phyloP scores from a whole-genome alignment of 2,329 filamentous ascomycete species.

The Arthroderma sp. region DNA sequence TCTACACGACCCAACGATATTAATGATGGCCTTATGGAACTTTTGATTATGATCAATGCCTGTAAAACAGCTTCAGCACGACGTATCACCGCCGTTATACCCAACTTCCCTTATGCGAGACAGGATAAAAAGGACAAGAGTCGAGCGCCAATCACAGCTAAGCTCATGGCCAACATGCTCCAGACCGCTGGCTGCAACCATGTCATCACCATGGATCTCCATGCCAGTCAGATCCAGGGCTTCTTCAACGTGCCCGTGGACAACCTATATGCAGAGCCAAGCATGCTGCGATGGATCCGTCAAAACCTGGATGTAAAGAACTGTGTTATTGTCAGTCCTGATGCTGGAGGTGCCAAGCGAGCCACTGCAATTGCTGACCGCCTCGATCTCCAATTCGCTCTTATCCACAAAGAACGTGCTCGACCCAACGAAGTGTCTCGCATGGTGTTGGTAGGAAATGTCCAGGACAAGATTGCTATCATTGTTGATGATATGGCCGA shows the following conservation, averaged over 20 bases:
- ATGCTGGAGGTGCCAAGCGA: constrained; percentile 89
- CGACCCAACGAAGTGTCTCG: constrained; percentile 82
- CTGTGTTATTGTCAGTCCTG: constrained; percentile 86
- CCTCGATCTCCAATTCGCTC: constrained; percentile 76
- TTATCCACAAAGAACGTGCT: constrained; percentile 93
- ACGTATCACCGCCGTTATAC: constrained; percentile 87
- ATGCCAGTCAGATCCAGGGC: constrained; percentile 85
- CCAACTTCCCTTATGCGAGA: constrained; percentile 90
- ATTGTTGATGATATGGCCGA: constrained; percentile 98
- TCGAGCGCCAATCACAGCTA: constrained; percentile 89
- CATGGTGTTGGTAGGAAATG: constrained; percentile 93
- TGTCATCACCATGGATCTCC: constrained; percentile 92
- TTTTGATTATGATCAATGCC: constrained; percentile 95
- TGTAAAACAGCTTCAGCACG: constrained; percentile 76
- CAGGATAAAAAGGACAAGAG: constrained; percentile 98
- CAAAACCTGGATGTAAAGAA: constrained; percentile 71
- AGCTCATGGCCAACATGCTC: constrained; percentile 94
- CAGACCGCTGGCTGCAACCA: constrained; percentile 87
- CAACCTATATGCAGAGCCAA: constrained; percentile 87
- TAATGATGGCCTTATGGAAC: constrained; percentile 96
- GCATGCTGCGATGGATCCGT: constrained; percentile 78
- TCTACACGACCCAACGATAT: constrained; percentile 91
- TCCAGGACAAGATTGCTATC: constrained; percentile 81
- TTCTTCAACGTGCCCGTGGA: constrained; percentile 80
- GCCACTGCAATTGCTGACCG: constrained; percentile 88